Evolutionary conservation across 805 yeast genomes (phyloP), one percentile per base, ranked within the genome.

Genomic region (Kodamaea restingae): DNA sequence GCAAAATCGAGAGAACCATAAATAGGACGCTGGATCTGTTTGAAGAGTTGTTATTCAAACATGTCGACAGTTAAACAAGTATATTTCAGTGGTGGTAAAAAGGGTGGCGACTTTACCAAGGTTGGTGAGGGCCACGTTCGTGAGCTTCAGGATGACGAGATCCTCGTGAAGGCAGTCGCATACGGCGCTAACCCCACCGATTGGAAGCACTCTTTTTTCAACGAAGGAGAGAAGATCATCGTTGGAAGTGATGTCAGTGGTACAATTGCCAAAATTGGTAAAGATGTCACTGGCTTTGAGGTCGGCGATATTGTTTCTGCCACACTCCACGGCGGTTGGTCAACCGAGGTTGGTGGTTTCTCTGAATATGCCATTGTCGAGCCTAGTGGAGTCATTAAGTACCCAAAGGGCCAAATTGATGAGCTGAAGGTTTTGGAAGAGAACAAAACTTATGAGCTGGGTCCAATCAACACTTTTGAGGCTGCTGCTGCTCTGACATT

Each of bases 101-200:
- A 39, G 11, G 29, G 38, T 12, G 39, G 33, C 17, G 18, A 30
- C 29, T 33, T 40, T 15, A 33, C 42, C n/a, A 51, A 59, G 9
- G 47, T 57, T 6, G 55, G 53, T 7, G 46, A 50, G 9, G 52
- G 62, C 4, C 58, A 64, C 4, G 45, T 62, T 9, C 68, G 70
- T 15, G 55, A 49, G 17, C 59, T 73, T 31, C 54, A 45, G 10
- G 59, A 57, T 18, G 54, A 52, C 18, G 64, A 71, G 42, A 50
- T 81, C 10, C 56, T 80, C 11, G 56, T 83, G 39, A 71, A 76
- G 53, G 66, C 76, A 4, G 56, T 58, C 17, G 78, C 84, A 7
- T 73, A 58, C 38, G 86, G 83, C 1, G 68, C 71, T 29, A 83
- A 83, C 51, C 88, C 88, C 32, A 76, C 83, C 5, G 90, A 83